These are phyloP conservation scores for Rhododendron griersonianum DNA, from an alignment of 148 eudicot genomes.

Conservation along the genomic window DNA sequence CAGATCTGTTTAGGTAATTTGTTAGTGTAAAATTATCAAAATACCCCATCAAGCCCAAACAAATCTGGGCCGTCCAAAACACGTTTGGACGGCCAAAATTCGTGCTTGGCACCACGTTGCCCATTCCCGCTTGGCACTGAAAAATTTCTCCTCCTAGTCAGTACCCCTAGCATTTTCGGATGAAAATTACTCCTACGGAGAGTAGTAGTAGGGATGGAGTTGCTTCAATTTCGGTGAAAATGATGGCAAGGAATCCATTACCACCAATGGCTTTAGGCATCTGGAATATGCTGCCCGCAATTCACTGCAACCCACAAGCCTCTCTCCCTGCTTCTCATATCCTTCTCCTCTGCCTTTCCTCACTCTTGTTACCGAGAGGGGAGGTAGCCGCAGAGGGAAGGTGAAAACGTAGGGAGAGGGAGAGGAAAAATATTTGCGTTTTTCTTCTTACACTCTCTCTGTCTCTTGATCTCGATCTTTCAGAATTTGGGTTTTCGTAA, in stretches of 20 bases:
- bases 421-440: not conserved
- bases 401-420: not conserved
- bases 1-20: too few species aligned
- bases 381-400: not conserved
- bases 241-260: not conserved
- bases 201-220: not conserved
- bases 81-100: too few species aligned
- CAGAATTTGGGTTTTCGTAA: not conserved
- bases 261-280: not conserved
- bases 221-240: constrained; percentile 11
- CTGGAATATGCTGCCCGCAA: not conserved
- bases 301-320: constrained; percentile 11
- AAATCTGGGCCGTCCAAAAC: too few species aligned
- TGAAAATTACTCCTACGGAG: not conserved
- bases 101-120: too few species aligned
- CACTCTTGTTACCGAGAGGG: not conserved
- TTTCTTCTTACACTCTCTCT: not conserved
- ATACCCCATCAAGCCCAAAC: too few species aligned
- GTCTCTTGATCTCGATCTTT: not conserved
- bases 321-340: not conserved
- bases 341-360: not conserved
- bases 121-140: too few species aligned
- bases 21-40: too few species aligned
- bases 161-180: not conserved
- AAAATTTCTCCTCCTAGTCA: too few species aligned